Evolutionary conservation across 768 basidiomycete genomes (phyloP), one percentile per base, ranked within the genome.

Genomic region (Mycena belliarum): DNA sequence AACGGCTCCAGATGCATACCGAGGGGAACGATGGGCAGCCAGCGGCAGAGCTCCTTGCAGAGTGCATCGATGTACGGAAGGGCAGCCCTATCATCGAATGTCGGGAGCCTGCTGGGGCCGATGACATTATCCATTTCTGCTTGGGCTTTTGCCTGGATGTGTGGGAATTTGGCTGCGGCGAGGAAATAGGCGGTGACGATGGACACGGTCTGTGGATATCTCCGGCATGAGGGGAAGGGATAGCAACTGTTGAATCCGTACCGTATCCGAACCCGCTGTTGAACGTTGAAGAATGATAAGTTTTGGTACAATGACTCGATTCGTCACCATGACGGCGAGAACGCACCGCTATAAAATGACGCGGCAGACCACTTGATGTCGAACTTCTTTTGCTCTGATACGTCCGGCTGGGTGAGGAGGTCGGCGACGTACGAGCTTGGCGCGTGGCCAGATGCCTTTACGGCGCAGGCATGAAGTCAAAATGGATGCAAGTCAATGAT

Each of bases 361-460:
- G 76, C 80, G 20, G 76, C 71, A 18, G 73, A 71, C 75, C 77
- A 78, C 56, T 77, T 79, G 53, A 78, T 73, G 29, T 75, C 71
- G 33, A 67, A 68, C 50, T 75, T 71, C 43, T 73, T 67, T 16
- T 72, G 70, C 5, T 59, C 57, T 3, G 70, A 69, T 5, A 71
- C 29, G 24, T 69, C 57, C 10, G 65, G 53, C 16, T 71, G 65
- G 29, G 67, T 66, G 7, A 77, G 66, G 1, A 75, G 52, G 24
- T 71, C 64, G 10, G 75, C 71, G 3, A 70, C 69, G 42, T 73
- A 73, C 1, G 73, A 76, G 42, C 21, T 32, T 9, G 42, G 29
- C 23, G 38, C 6, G 65, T 70, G 16, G 76, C 73, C 73, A 16
- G 64, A 61, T 37, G 71, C 72, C 12, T 63, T 66, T 28, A 49